Conservation (phyloP, 2,329 filamentous ascomycete species). For the Xylariomycetidae sp. region DNA sequence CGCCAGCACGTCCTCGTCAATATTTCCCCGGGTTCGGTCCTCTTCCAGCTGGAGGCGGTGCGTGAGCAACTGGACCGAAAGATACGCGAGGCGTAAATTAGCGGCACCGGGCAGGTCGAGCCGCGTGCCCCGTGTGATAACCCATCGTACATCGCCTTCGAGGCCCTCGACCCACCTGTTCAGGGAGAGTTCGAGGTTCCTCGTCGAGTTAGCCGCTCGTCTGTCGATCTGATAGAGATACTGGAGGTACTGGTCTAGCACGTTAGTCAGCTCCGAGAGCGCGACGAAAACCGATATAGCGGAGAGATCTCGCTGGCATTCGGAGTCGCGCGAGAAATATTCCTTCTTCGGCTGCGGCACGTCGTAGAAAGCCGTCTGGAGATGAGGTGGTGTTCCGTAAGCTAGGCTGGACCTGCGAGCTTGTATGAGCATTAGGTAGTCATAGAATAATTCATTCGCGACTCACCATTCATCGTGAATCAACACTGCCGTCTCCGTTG, state of each 20-base stretch:
- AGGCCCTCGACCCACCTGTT: conserved; percentile 41
- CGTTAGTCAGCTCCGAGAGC: conserved; percentile 39
- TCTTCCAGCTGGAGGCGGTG: conserved; percentile 43
- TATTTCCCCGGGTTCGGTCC: conserved; percentile 16
- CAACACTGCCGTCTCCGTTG: too few relatives aligned
- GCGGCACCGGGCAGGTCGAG: conserved; percentile 39
- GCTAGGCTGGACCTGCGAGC: conserved; percentile 43
- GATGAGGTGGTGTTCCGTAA: conserved; percentile 47
- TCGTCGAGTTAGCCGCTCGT: conserved; percentile 8
- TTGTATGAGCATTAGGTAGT: not conserved
- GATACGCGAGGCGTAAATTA: conserved; percentile 47
- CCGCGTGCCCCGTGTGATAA: conserved; percentile 38
- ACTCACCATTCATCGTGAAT: conserved; percentile 51
- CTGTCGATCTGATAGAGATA: conserved; percentile 32
- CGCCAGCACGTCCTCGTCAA: conserved; percentile 12
- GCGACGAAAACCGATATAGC: conserved; percentile 38
- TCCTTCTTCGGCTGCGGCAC: conserved; percentile 38
- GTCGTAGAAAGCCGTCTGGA: conserved; percentile 41
- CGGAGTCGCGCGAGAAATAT: conserved; percentile 23
- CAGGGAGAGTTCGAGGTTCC: conserved; percentile 12
- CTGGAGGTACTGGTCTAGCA: conserved; percentile 31
- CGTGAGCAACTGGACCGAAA: conserved; percentile 42
- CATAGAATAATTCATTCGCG: not conserved
- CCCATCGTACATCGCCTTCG: conserved; percentile 29
- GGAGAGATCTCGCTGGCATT: conserved; percentile 16